Evolutionary conservation across 129 eudicot genomes (phyloP), one percentile per base, ranked within the genome.

Genomic region (Mikania micrantha): DNA sequence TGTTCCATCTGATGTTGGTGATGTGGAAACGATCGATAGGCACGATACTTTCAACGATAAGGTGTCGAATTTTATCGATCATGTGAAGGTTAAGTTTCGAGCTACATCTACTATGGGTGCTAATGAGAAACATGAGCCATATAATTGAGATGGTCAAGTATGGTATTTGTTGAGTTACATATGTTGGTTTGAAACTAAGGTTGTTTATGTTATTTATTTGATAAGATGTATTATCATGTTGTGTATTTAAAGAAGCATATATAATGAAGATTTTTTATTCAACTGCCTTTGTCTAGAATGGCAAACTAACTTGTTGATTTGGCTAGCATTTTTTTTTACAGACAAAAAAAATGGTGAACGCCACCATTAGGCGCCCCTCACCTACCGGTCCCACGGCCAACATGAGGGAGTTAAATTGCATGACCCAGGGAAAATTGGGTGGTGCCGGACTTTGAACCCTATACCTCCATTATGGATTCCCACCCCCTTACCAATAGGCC

Each of bases 11-110:
- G 52, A 64, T 64, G 44, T 77, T n/a, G 78, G 72, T 19, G 60
- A 21, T 47, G 56, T 1, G n/a, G 58, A 79, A 60, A 34, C 40
- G 19, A n/a, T 38, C 9, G 9, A 73, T 4, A 65, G 76, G 28
- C 65, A 68, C 2, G 93, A 91, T 71, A 87, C 86, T 20, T 83
- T 91, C 48, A 79, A 91, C n/a, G 92, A 85, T 35, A 85, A 52
- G 78, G 83, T 87, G 20, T 60, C 87, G 0, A 76, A 56, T 57
- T 91, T 65, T 52, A 87, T 87, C 1, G 67, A 64, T 44, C 75
- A 80, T 0, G 79, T 93, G 4, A 83, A 75, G 69, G 48, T 15
- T 10, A 90, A 84, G 83, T 48, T 86, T 9, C 72, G 84, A 64
- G 72, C 74, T 16, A 71, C 86, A 15, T 65, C 83, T 6, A 67